Evolutionary conservation across 2,329 filamentous ascomycete genomes (phyloP), one percentile per base, ranked within the genome.

Genomic region (Teratosphaeria nubilosa): DNA sequence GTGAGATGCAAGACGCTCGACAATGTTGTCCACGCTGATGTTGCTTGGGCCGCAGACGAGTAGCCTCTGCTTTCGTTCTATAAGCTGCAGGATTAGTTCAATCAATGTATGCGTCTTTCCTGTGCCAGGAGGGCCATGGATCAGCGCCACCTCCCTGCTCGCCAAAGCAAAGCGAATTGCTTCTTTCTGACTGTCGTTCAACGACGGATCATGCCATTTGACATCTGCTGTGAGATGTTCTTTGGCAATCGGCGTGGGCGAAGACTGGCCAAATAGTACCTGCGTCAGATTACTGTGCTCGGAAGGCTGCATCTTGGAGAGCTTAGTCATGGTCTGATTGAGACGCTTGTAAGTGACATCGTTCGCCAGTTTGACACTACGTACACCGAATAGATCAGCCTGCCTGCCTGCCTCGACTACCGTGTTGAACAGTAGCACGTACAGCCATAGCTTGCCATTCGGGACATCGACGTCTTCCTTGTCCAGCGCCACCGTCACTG

Each of bases 21-120:
- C 91, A 59, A 99, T 95, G 69, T 99, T 99, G 80, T 99, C 94
- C 1, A 99, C 94, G 0, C 90, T 94, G 65, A 99, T 91, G 71
- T 99, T 99, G 31, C 90, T 96, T 0, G 94, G 94, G 0, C 92
- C 94, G 68, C 94, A 97, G n/a, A 97, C 92, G 1, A 97, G 80
- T 11, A 97, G 79, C 1, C 91, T 84, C 56, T 86, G 80, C 34
- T 85, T 82, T 25, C 83, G 82, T 69, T 86, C 86, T 57, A 95
- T 78, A 65, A 97, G 77, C 69, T 99, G 94, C n/a, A 95, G 79
- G 60, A 99, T 95, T 13, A 99, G 79, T 73, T 99, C 94, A 60
- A 99, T 92, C 45, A 99, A 76, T 0, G 94, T 97, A 70, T 97
- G 92, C 0, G 94, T 99, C 73, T 99, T 99, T 54, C 94, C 94